Evolutionary conservation across 116 monocot species (phyloP).

Genomic region (Trichopus zeylanicus): DNA sequence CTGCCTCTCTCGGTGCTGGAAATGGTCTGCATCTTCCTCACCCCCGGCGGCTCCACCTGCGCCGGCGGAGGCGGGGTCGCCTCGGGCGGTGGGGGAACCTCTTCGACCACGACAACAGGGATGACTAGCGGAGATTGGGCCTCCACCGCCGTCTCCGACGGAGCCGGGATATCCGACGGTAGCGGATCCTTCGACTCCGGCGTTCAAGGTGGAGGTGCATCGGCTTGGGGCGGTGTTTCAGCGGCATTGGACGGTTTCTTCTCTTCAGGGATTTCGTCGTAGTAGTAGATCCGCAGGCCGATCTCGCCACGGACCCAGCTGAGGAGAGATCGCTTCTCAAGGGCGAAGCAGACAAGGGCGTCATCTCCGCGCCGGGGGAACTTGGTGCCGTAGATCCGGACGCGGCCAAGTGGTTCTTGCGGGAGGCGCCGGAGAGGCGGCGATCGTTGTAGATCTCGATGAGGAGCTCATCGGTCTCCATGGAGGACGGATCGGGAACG

Average conservation of each 20-base stretch:
- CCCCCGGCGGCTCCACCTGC: conserved; percentile 32
- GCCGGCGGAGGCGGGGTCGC: background rate
- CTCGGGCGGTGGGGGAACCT: conserved; percentile 16
- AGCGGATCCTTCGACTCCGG: background rate
- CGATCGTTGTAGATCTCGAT: conserved; percentile 75
- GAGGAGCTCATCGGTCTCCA: conserved; percentile 78
- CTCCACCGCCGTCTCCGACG: conserved; percentile 66
- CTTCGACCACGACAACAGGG: conserved; percentile 31
- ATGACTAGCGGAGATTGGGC: conserved; percentile 35
- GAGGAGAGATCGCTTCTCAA: conserved; percentile 72
- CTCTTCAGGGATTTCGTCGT: conserved; percentile 39
- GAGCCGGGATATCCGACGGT: conserved; percentile 21
- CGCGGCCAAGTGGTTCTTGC: conserved; percentile 83
- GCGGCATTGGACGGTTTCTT: conserved; percentile 8
- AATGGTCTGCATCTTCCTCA: conserved; percentile 50
- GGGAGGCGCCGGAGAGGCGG: conserved; percentile 19
- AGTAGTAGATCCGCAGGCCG: conserved; percentile 82
- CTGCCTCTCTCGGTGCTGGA: conserved; percentile 1
- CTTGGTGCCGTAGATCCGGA: conserved; percentile 72
- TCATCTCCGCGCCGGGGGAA: conserved; percentile 65
- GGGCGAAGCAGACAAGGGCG: conserved; percentile 77
- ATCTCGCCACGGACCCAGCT: conserved; percentile 90
- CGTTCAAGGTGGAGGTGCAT: no score
- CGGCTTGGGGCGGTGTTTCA: no score
- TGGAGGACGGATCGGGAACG: conserved; percentile 46